Conservation (phyloP, 352 stramenopile species). For the Phytophthora podocarpi region DNA sequence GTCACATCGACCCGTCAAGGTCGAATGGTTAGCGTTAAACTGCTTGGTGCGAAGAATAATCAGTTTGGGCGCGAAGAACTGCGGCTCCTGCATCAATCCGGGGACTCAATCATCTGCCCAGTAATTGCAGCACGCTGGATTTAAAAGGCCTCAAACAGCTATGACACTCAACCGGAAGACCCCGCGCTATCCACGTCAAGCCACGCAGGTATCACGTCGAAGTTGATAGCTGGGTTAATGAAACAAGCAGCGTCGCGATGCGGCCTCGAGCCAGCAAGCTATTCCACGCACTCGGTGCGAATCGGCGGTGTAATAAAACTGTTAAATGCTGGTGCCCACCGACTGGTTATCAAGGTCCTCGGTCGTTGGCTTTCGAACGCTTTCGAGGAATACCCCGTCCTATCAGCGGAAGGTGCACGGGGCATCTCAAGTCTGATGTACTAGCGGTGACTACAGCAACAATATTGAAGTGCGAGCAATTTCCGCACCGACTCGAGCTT, state of each 20-base stretch:
- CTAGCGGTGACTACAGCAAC: too few relatives aligned
- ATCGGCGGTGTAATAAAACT: neutral
- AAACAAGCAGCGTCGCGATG: neutral
- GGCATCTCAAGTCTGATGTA: too few relatives aligned
- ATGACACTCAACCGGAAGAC: too few relatives aligned
- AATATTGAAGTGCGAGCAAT: too few relatives aligned
- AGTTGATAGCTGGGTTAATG: too few relatives aligned
- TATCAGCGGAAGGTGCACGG: too few relatives aligned
- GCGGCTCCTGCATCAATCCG: neutral
- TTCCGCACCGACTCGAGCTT: too few relatives aligned
- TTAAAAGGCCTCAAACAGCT: neutral
- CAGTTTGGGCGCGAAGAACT: neutral
- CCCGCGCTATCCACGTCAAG: neutral
- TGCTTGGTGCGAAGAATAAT: neutral
- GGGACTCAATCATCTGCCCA: neutral
- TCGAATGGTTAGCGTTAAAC: too few relatives aligned
- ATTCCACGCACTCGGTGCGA: slow-evolving; percentile 7
- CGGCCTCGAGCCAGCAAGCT: neutral
- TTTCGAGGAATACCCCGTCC: slow-evolving; percentile 3
- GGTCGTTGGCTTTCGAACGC: slow-evolving; percentile 2
- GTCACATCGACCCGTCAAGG: too few relatives aligned
- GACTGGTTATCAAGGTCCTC: neutral
- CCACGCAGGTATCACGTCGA: too few relatives aligned
- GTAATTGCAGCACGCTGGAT: neutral
- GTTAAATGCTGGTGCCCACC: slow-evolving; percentile 1